These are phyloP conservation scores for Phytopythium boreale DNA, from an alignment of 352 stramenopile genomes.

Conservation along the genomic window DNA sequence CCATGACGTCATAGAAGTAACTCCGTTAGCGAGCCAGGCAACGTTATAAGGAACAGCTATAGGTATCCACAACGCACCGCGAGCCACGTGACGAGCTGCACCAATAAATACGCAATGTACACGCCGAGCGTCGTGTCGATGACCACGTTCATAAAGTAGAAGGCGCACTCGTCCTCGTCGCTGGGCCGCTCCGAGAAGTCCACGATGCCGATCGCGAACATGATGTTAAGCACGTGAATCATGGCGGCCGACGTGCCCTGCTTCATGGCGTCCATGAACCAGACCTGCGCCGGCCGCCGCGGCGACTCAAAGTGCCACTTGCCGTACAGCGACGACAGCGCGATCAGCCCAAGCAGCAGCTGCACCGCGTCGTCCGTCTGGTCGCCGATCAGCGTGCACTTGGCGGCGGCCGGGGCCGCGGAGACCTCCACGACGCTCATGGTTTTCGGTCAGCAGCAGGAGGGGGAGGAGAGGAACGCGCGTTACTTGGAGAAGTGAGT, in stretches of 20 bases:
- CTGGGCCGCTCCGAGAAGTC: slow-evolving; percentile 45
- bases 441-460: not conserved
- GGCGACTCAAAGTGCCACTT: slow-evolving; percentile 77
- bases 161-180: slow-evolving; percentile 72
- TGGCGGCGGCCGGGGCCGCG: slow-evolving; percentile 7
- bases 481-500: not conserved
- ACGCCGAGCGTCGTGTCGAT: slow-evolving; percentile 82
- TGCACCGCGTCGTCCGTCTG: slow-evolving; percentile 73
- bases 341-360: slow-evolving; percentile 70
- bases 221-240: slow-evolving; percentile 79
- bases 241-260: slow-evolving; percentile 76
- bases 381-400: slow-evolving; percentile 69
- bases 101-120: slow-evolving; percentile 76
- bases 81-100: slow-evolving; percentile 53
- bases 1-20: not conserved
- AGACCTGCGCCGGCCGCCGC: slow-evolving; percentile 57
- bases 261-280: slow-evolving; percentile 86
- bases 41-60: not conserved
- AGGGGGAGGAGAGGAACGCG: not conserved
- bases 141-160: slow-evolving; percentile 88
- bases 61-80: slow-evolving; percentile 27
- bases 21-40: not conserved
- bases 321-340: slow-evolving; percentile 71
- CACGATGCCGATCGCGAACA: slow-evolving; percentile 71
- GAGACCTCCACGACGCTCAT: not conserved